phyloP scores from a whole-genome alignment of 441 rosid species.

The Erodium moschatum region DNA sequence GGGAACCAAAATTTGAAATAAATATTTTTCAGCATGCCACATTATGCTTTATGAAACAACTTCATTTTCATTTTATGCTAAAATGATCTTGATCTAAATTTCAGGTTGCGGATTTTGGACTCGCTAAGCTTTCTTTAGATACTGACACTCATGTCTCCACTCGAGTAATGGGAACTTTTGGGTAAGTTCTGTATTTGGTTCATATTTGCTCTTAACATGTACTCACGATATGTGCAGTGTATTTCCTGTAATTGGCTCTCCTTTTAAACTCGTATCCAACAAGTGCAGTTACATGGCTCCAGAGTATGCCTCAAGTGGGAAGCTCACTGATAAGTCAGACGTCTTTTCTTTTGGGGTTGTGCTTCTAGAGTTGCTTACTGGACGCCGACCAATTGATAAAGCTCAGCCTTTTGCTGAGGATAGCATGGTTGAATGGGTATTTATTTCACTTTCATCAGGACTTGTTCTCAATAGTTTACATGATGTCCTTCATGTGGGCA shows the following conservation, averaged over 20 bases:
- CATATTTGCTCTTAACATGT: neutral
- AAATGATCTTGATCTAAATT: neutral
- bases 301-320: slow-evolving; percentile 92
- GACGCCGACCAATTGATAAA: slow-evolving; percentile 70
- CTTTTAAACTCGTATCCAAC: neutral
- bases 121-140: slow-evolving; percentile 78
- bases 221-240: neutral
- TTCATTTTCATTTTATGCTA: neutral
- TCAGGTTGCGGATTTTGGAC: slow-evolving; percentile 97
- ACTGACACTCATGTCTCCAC: slow-evolving; percentile 88
- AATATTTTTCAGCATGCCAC: neutral
- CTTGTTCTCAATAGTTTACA: neutral
- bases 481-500: neutral
- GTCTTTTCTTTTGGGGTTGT: slow-evolving; percentile 92
- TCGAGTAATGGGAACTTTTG: slow-evolving; percentile 96
- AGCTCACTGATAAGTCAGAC: slow-evolving; percentile 84
- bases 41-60: neutral
- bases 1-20: neutral
- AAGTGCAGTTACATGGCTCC: slow-evolving; percentile 75
- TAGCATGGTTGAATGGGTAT: slow-evolving; percentile 95
- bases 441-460: neutral
- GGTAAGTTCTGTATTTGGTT: slow-evolving; percentile 39
- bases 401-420: slow-evolving; percentile 54
- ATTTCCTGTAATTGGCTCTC: slow-evolving; percentile 15
- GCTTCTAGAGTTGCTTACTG: slow-evolving; percentile 87